phyloP scores from a whole-genome alignment of 2,329 filamentous ascomycete genomes.

The Coniochaeta prunicola region DNA sequence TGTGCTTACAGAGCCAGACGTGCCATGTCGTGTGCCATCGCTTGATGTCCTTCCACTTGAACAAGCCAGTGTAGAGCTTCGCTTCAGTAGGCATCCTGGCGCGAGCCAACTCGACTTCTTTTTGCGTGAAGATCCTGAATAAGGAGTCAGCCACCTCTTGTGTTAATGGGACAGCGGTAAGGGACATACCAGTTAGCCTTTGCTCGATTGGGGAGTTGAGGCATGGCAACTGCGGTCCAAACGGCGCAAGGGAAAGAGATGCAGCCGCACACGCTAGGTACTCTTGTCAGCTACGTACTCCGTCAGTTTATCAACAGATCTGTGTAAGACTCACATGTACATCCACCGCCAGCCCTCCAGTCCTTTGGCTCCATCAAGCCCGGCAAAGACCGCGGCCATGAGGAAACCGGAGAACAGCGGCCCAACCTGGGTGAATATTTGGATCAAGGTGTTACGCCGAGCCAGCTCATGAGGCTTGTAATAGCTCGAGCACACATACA shows the following conservation, averaged over 20 bases:
- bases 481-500: conserved; percentile 22
- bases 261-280: conserved; percentile 15
- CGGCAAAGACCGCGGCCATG: conserved; percentile 16
- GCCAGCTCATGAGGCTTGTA: conserved; percentile 22
- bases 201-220: conserved; percentile 15
- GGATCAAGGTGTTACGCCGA: conserved; percentile 20
- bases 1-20: conserved; percentile 16
- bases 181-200: conserved; percentile 16
- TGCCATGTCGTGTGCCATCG: conserved; percentile 22
- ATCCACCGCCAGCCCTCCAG: conserved; percentile 19
- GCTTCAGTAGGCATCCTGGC: conserved; percentile 16
- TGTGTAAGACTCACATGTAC: conserved; percentile 14
- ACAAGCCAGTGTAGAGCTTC: conserved; percentile 16
- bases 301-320: neutral
- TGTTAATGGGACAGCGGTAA: neutral
- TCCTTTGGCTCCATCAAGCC: conserved; percentile 13
- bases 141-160: neutral
- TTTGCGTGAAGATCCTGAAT: conserved; percentile 15
- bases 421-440: conserved; percentile 17
- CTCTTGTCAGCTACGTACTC: neutral
- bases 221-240: conserved; percentile 19
- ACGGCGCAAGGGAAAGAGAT: conserved; percentile 17
- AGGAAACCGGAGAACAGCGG: conserved; percentile 19
- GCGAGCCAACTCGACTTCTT: conserved; percentile 15
- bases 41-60: conserved; percentile 20